phyloP scores from a whole-genome alignment of 1,284 basidiomycete genomes.

The Peniophora sp. region DNA sequence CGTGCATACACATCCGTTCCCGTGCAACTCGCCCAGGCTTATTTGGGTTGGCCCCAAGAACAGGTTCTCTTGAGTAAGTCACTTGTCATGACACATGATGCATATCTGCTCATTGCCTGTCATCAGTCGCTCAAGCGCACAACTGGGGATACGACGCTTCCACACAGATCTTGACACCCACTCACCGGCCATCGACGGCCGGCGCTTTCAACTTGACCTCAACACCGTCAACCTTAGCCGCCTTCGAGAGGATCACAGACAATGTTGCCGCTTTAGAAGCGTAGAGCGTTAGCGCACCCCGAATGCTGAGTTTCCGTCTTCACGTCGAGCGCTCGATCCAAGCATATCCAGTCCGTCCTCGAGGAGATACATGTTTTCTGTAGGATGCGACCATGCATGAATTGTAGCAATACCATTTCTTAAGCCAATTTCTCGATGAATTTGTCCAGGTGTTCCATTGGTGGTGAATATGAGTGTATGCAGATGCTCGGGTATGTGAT shows the following conservation, averaged over 20 bases:
- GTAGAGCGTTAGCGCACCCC: conserved; percentile 17
- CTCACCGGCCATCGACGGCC: conserved; percentile 5
- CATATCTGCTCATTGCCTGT: background rate
- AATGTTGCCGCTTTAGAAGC: conserved; percentile 43
- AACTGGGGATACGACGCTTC: conserved; percentile 45
- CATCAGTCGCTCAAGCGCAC: conserved; percentile 31
- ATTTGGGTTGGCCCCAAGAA: conserved; percentile 44
- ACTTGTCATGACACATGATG: background rate
- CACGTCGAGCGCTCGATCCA: no score
- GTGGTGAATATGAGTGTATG: background rate
- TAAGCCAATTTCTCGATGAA: no score
- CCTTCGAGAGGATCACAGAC: conserved; percentile 44
- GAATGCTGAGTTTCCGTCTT: no score
- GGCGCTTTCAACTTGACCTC: background rate
- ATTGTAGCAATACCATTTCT: no score
- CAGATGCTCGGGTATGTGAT: conserved; percentile 5
- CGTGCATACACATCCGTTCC: conserved; percentile 57
- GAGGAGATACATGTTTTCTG: no score
- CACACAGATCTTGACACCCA: conserved; percentile 37
- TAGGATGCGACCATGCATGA: no score
- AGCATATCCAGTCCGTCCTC: no score
- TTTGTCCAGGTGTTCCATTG: no score
- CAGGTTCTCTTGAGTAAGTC: conserved; percentile 38
- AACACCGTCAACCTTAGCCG: conserved; percentile 41
- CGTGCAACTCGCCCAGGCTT: conserved; percentile 40